Evolutionary conservation across 352 stramenopile genomes (phyloP), one percentile per base, ranked within the genome.

Genomic region (Pythium sukuiense): DNA sequence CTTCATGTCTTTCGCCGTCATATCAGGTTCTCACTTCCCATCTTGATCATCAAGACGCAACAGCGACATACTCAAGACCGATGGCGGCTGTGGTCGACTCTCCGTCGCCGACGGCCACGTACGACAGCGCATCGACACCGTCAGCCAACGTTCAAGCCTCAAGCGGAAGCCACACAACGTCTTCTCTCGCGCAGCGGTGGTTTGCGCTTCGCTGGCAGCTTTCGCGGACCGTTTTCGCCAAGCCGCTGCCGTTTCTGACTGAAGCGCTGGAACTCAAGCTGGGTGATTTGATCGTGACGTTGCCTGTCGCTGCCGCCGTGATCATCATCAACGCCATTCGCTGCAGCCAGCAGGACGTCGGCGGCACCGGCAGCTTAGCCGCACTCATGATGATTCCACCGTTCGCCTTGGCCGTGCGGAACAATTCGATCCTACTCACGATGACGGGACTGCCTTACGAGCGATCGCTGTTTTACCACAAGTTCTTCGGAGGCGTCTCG

Each of bases 381-480:
- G 63, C 65, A 6, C 54, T 80, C 52, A 66, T 69, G 9, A 63
- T 88, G 35, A 46, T 79, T 16, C 5, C 83, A 20, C 67, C 78
- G 3, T 83, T 86, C 56, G 60, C 73, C 6, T 57, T 88, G 0
- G 66, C 76, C 0, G 65, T 88, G 4, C 75, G 79, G 43, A 86
- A 89, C 64, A 86, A 88, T 54, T 76, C 72, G 29, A 60, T 77
- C 29, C 68, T 88, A 14, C 59, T 83, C n/a, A 35, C 52, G 6
- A 27, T 76, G 33, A 85, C 76, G 3, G 79, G 76, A 1, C 67
- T 88, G 18, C 73, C 79, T 2, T 88, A 81, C 56, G 79, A 88
- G 45, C 77, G 79, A 4, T 73, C 63, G 52, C 50, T 88, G 18
- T 71, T 83, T 18, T 86, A 86, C 65, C 79, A 86, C 70, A 84